Evolutionary conservation across 306 rosid species (phyloP).

Genomic region (Cucumis hystrix): DNA sequence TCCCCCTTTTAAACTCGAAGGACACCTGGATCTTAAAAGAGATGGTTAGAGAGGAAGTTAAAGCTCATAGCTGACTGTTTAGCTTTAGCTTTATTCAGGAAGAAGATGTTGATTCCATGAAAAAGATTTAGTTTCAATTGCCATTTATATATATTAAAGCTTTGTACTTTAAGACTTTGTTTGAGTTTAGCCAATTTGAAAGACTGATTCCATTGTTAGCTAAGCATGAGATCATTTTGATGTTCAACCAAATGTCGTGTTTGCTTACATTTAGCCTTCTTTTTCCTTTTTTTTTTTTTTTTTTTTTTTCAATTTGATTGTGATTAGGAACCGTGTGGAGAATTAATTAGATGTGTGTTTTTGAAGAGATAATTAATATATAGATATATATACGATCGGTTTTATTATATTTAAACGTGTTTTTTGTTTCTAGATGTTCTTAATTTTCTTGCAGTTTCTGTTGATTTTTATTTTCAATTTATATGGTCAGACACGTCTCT

Average conservation of each 20-base stretch:
- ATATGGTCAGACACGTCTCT: neutral
- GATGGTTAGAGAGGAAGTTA: neutral
- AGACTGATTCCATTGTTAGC: neutral
- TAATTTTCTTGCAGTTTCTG: neutral
- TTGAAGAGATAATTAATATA: neutral
- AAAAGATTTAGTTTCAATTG: neutral
- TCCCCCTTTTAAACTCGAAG: neutral
- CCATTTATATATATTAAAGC: neutral
- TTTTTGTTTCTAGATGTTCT: slow-evolving; percentile 1
- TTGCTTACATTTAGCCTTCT: neutral
- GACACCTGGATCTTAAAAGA: slow-evolving; percentile 2
- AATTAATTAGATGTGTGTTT: neutral
- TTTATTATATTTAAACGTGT: neutral
- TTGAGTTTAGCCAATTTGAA: neutral
- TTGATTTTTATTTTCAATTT: neutral
- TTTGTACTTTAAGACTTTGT: neutral
- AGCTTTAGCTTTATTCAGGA: neutral
- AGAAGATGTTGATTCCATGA: neutral
- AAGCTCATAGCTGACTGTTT: neutral
- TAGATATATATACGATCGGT: neutral
- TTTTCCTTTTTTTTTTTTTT: neutral
- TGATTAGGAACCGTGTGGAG: neutral
- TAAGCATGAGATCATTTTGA: neutral
- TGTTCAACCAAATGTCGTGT: neutral
- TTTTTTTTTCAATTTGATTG: neutral